Evolutionary conservation across 1,139 yeast genomes (phyloP).

Genomic region (Kurtzmaniella quercitrusa): DNA sequence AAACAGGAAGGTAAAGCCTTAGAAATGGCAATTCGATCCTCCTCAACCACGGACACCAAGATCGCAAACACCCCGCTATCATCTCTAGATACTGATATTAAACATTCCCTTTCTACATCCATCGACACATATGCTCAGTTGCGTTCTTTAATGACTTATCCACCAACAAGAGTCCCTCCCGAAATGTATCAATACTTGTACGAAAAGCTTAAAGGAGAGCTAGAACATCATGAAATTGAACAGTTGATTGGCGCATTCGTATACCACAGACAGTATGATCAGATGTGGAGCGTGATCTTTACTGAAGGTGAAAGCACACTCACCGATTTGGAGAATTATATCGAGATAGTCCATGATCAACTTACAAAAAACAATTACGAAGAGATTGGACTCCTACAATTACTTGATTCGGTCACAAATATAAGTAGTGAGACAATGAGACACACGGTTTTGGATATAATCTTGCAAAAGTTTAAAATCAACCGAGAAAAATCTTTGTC

Average conservation of each 20-base stretch:
- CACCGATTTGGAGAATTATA: constrained; percentile 34
- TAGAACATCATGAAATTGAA: constrained; percentile 19
- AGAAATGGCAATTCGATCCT: background rate
- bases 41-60: background rate
- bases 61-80: background rate
- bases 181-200: constrained; percentile 22
- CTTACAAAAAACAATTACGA: constrained; percentile 17
- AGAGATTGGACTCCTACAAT: constrained; percentile 22
- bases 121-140: constrained; percentile 30
- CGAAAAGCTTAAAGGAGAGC: constrained; percentile 13
- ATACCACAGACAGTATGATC: constrained; percentile 27
- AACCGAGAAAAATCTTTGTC: background rate
- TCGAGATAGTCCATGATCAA: constrained; percentile 22
- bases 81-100: constrained; percentile 14
- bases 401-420: constrained; percentile 12
- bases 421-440: constrained; percentile 13
- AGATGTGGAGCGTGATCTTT: constrained; percentile 31
- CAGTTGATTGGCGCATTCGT: constrained; percentile 25
- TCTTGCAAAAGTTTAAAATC: constrained; percentile 16
- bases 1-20: constrained; percentile 5
- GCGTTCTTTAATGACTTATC: constrained; percentile 26
- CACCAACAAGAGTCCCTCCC: constrained; percentile 32
- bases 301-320: constrained; percentile 22
- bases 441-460: constrained; percentile 19
- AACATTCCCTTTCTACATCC: constrained; percentile 15